Evolutionary conservation across 2,329 filamentous ascomycete genomes (phyloP).

Genomic region (Alternaria ventricosa): DNA sequence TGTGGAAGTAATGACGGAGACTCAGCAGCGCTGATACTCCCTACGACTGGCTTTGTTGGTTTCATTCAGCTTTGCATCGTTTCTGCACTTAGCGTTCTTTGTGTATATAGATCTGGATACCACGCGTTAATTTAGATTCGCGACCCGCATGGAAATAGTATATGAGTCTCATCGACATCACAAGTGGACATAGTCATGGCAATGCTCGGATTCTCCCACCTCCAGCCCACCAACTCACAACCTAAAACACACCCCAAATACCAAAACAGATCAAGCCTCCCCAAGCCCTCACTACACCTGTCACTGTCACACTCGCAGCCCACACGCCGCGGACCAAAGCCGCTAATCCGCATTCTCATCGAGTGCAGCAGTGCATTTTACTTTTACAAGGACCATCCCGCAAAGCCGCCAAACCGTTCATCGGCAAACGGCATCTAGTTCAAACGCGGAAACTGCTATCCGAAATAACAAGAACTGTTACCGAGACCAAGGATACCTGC

Average conservation of each 20-base stretch:
- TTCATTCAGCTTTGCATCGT: conserved; percentile 2
- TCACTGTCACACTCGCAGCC: conserved; percentile 1
- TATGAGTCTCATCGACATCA: neutral
- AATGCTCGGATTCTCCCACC: neutral
- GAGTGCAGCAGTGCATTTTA: neutral
- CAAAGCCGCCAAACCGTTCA: conserved; percentile 3
- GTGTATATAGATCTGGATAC: conserved; percentile 13
- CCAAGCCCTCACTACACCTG: neutral
- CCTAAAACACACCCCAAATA: neutral
- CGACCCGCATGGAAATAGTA: neutral
- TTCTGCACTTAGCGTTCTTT: conserved; percentile 28
- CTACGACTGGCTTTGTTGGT: neutral
- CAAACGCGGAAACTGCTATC: neutral
- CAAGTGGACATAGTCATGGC: neutral
- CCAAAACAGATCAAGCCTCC: neutral
- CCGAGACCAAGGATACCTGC: neutral
- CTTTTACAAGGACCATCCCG: conserved; percentile 3
- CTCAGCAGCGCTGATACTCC: conserved; percentile 8
- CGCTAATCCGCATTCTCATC: neutral
- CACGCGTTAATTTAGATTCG: neutral
- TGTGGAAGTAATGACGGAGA: neutral
- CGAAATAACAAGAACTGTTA: neutral
- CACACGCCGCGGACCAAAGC: neutral
- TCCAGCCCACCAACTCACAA: neutral
- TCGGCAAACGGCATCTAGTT: conserved; percentile 4